Percentiles rank a stretch among this genome's conserved stretches.
Conservation (phyloP, 805 yeast species). For the Barnettozyma populi region DNA sequence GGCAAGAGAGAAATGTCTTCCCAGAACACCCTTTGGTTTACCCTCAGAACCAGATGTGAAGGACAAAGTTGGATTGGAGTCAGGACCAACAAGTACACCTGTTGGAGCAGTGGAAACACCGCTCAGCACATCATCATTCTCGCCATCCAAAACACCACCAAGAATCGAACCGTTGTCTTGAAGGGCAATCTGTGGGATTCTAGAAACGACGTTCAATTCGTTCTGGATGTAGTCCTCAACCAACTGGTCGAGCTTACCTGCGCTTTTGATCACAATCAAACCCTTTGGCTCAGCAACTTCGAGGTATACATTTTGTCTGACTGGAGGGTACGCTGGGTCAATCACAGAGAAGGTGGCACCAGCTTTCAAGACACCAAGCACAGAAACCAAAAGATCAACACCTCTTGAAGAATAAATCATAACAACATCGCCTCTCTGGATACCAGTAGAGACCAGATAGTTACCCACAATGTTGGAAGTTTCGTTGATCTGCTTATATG, state of each 20-base stretch:
- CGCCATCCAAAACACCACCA: slow-evolving; percentile 45
- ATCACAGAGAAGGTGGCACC: slow-evolving; percentile 98
- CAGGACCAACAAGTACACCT: slow-evolving; percentile 95
- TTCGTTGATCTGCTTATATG: slow-evolving; percentile 82
- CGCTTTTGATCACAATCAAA: slow-evolving; percentile 82
- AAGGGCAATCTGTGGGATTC: slow-evolving; percentile 73
- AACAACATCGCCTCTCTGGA: slow-evolving; percentile 87
- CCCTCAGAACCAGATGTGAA: slow-evolving; percentile 99
- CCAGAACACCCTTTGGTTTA: slow-evolving; percentile 96
- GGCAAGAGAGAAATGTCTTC: slow-evolving; percentile 94
- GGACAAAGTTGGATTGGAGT: slow-evolving; percentile 91
- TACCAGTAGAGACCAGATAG: slow-evolving; percentile 74
- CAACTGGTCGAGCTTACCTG: slow-evolving; percentile 71
- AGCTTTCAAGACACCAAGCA: slow-evolving; percentile 95
- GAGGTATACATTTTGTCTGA: slow-evolving; percentile 89
- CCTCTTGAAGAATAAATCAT: slow-evolving; percentile 98
- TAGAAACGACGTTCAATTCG: slow-evolving; percentile 67
- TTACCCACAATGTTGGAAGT: slow-evolving; percentile 93
- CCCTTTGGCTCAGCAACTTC: slow-evolving; percentile 93
- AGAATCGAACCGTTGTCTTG: slow-evolving; percentile 65
- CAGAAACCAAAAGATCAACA: slow-evolving; percentile 94
- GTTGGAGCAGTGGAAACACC: slow-evolving; percentile 53
- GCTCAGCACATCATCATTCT: slow-evolving; percentile 53
- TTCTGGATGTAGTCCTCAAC: slow-evolving; percentile 74
- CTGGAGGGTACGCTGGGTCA: slow-evolving; percentile 99